Conservation (phyloP, 192 early-diverging fungal genomes). For the Funneliformis mosseae region DNA sequence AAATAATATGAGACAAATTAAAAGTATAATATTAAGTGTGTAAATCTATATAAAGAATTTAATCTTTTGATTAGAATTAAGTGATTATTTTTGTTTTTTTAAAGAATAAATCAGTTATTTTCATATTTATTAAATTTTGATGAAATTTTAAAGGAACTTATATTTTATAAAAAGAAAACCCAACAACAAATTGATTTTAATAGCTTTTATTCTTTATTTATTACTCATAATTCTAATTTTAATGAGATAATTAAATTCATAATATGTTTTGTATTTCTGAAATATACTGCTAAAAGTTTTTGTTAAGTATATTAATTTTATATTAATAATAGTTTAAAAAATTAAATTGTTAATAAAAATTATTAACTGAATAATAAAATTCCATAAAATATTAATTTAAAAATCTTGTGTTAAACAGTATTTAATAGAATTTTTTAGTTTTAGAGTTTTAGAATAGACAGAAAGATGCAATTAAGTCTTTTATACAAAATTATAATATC, state of each 20-base stretch:
- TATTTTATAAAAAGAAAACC: neutral
- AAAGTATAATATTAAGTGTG: neutral
- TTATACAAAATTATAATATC: neutral
- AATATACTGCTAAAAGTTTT: neutral
- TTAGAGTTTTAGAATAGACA: neutral
- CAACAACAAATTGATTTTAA: neutral
- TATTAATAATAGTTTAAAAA: neutral
- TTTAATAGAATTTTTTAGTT: neutral
- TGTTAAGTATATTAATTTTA: neutral
- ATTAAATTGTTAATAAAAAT: slow-evolving; percentile 12
- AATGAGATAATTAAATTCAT: neutral
- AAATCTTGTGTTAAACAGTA: neutral
- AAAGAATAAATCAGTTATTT: neutral
- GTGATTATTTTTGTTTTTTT: neutral
- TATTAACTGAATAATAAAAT: neutral
- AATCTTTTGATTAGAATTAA: neutral
- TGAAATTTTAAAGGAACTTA: neutral
- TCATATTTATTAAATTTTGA: too few species aligned
- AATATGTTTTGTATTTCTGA: neutral
- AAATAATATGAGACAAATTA: neutral
- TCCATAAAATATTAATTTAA: neutral
- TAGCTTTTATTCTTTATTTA: neutral
- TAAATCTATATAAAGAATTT: neutral
- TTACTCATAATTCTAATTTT: neutral
- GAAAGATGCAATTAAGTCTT: neutral